A percentile compares a stretch with the other conserved stretches of the same genome.
phyloP scores from a whole-genome alignment of 805 yeast genomes.

The Zygotorulaspora florentina region DNA sequence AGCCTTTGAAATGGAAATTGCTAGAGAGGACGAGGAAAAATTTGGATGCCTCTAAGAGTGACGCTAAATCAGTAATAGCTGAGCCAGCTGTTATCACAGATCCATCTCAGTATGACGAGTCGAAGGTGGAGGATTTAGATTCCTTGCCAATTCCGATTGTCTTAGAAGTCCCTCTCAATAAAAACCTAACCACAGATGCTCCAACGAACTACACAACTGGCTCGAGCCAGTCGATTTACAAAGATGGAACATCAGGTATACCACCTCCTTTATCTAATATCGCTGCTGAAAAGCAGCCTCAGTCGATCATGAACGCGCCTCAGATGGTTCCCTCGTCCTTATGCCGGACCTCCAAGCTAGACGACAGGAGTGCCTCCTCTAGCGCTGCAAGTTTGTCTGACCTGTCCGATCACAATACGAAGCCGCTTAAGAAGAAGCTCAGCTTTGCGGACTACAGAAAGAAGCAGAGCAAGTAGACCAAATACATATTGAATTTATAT shows the following conservation, averaged over 20 bases:
- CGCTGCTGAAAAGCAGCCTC: not conserved
- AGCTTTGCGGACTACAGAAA: conserved; percentile 38
- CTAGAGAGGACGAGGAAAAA: conserved; percentile 3
- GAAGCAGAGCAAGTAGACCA: conserved; percentile 16
- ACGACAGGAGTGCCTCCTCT: conserved; percentile 4
- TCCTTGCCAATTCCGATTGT: conserved; percentile 26
- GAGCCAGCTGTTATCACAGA: conserved; percentile 4
- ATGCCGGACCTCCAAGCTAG: not conserved
- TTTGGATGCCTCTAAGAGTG: not conserved
- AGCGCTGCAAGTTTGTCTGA: conserved; percentile 7
- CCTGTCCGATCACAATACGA: conserved; percentile 4
- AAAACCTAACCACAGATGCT: not conserved
- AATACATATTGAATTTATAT: not conserved
- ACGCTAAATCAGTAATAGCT: not conserved
- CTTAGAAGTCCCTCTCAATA: conserved; percentile 9
- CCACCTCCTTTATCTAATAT: conserved; percentile 1
- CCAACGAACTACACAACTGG: not conserved
- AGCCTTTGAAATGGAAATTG: conserved; percentile 11
- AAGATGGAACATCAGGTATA: not conserved
- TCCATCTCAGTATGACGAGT: conserved; percentile 24
- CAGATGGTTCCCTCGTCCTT: not conserved
- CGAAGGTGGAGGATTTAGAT: conserved; percentile 20
- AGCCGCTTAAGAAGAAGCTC: conserved; percentile 29
- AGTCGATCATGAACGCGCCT: not conserved
- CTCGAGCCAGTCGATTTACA: not conserved